Base-by-base conservation (phyloP, 108 stramenopile genomes). In the Bacterosira constricta region DNA sequence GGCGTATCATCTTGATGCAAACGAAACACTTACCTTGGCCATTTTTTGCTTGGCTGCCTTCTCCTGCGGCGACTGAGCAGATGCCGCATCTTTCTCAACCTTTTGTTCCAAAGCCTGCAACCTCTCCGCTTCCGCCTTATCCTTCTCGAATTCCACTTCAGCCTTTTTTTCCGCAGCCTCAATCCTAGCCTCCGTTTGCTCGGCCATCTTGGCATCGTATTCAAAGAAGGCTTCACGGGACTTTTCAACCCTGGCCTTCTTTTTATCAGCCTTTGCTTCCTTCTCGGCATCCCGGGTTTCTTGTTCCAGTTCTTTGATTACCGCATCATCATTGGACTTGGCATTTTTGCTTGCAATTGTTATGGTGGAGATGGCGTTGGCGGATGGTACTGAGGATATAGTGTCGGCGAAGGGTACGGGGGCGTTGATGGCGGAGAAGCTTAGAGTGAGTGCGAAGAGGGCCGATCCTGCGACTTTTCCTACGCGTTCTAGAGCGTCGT, bases 201-300 rank as follows among this genome's bases (percentile, higher is more conserved):
- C 79, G 32, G 83, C 83, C 65, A 59, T 72, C 42, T 75, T 77
- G 18, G 80, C 83, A 23, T 84, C 83, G 44, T 84, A 84, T 35
- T 84, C 80, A 37, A 80, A 84, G 49, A 77, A 84, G 18, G 66
- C 66, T 23, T 81, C 75, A 6, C 75, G 62, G 1, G 47, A 49
- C 23, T 51, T 69, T 77, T 84, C 83, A 6, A 77, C 17, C 11
- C 58, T 53, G 0, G 75, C 83, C 29, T 71, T 71, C 50, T 62
- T 71, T 12, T 37, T 64, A 25, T 80, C 75, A 26, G 17, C 25
- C 13, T 49, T 44, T 2, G 75, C 69, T 67, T 67, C 65, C 37
- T 77, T 72, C 46, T 80, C 80, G 49, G 52, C 69, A n/a, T 37
- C 70, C 9, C 67, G 66, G 15, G 75, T 75, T 53, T 83, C 83